These are phyloP conservation scores for Trichoderma pleuroti DNA, from an alignment of 2,329 filamentous ascomycete species.

Conservation along the genomic window DNA sequence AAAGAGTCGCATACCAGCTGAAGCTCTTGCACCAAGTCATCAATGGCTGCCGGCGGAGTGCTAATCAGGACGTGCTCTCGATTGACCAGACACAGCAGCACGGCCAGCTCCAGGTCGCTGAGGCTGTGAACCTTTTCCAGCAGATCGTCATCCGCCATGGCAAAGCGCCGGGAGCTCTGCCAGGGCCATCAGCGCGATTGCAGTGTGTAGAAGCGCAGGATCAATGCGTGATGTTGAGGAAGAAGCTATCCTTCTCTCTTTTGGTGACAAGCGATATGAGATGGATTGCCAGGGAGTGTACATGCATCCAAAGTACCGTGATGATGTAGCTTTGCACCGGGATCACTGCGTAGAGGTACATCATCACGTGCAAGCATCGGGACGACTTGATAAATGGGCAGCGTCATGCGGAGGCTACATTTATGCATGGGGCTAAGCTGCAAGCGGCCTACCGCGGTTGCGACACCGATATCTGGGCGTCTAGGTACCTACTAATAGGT, in stretches of 20 bases:
- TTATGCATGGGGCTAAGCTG: conserved; percentile 30
- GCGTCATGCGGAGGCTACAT: conserved; percentile 13
- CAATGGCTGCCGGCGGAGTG: conserved; percentile 58
- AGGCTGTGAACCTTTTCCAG: conserved; percentile 70
- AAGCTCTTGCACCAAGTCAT: conserved; percentile 70
- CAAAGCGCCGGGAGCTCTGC: conserved; percentile 22
- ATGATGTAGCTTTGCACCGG: neutral
- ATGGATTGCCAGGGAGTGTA: neutral
- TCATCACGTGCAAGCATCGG: conserved; percentile 11
- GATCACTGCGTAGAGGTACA: neutral
- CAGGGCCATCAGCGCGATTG: conserved; percentile 28
- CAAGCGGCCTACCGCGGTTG: conserved; percentile 27
- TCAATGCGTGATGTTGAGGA: neutral
- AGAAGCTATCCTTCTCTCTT: neutral
- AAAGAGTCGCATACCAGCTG: conserved; percentile 51
- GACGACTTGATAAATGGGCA: neutral
- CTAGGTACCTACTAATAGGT: conserved; percentile 8
- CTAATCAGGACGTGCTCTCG: conserved; percentile 87
- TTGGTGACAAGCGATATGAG: neutral
- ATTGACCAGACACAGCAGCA: conserved; percentile 75
- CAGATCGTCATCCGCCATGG: conserved; percentile 61
- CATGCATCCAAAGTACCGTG: no score
- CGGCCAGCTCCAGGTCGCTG: conserved; percentile 82
- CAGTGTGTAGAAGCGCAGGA: neutral
- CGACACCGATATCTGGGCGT: conserved; percentile 25